phyloP scores from a whole-genome alignment of 2,329 filamentous ascomycete species.

The Epicoccum nigrum region DNA sequence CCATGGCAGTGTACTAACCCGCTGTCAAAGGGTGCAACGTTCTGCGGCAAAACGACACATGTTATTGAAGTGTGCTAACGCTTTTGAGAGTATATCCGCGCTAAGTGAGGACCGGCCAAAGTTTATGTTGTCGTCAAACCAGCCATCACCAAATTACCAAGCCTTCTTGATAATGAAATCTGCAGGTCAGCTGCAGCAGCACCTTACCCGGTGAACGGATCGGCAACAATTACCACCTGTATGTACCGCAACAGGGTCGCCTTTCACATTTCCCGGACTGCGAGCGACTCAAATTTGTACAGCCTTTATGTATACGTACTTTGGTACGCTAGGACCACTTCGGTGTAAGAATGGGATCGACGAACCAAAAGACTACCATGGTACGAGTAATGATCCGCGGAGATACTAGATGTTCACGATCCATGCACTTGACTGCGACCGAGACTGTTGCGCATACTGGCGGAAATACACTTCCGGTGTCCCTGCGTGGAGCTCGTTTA shows the following conservation, averaged over 20 bases:
- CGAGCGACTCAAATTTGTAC: neutral
- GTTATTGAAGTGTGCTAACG: constrained; percentile 9
- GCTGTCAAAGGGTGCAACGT: constrained; percentile 32
- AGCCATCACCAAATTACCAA: constrained; percentile 1
- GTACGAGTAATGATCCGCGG: constrained; percentile 1
- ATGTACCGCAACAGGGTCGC: neutral
- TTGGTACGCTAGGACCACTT: constrained; percentile 8
- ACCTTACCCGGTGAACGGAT: constrained; percentile 16
- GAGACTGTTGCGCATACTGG: neutral
- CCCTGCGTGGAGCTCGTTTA: neutral
- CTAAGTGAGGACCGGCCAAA: constrained; percentile 26
- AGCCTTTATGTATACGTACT: neutral
- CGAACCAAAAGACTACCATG: constrained; percentile 1
- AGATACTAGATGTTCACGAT: neutral
- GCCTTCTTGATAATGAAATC: constrained; percentile 9
- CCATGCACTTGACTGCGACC: neutral
- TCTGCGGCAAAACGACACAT: constrained; percentile 8
- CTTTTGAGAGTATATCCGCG: constrained; percentile 2
- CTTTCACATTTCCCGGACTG: neutral
- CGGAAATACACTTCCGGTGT: neutral
- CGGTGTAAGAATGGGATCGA: constrained; percentile 3
- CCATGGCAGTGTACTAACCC: constrained; percentile 19
- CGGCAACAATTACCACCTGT: neutral
- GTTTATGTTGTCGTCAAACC: constrained; percentile 26
- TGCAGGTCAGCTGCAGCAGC: constrained; percentile 18